Percentiles rank a stretch among this genome's conserved stretches.
Evolutionary conservation across 768 basidiomycete genomes (phyloP).

Genomic region (Pleurotus djamor): DNA sequence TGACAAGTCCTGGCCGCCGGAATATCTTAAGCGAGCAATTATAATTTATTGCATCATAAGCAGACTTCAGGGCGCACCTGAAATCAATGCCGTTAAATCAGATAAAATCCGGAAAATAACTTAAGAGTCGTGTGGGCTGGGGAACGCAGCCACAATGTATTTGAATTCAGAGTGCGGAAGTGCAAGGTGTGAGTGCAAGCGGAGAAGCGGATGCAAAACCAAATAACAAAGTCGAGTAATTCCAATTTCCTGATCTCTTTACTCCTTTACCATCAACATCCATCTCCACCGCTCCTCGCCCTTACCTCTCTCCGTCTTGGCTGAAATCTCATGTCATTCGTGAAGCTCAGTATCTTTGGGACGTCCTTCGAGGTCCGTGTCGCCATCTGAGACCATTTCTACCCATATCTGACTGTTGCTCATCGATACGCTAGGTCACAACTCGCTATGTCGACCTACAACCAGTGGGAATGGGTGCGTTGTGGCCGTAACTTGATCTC

Average conservation of each 20-base stretch:
- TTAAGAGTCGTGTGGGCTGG: too few species aligned
- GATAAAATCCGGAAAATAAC: too few species aligned
- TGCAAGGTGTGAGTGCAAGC: too few species aligned
- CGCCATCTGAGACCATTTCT: constrained; percentile 12
- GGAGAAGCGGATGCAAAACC: background rate
- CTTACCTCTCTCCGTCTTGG: too few species aligned
- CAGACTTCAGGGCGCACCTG: background rate
- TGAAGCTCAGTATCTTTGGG: constrained; percentile 98
- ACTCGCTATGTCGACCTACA: constrained; percentile 99
- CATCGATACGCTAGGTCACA: constrained; percentile 64
- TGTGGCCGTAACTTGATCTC: background rate
- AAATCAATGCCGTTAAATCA: too few species aligned
- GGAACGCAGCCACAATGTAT: too few species aligned
- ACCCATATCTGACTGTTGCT: constrained; percentile 14
- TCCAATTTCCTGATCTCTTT: background rate
- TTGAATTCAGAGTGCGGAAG: too few species aligned
- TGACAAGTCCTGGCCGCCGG: background rate
- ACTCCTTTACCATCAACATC: constrained; percentile 1
- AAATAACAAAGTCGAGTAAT: background rate
- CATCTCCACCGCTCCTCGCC: too few species aligned
- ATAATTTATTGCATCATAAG: constrained; percentile 7
- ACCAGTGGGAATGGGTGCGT: constrained; percentile 97
- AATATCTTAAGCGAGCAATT: constrained; percentile 4
- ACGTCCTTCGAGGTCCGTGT: constrained; percentile 87
- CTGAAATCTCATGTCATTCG: constrained; percentile 71